Evolutionary conservation across 2,329 filamentous ascomycete genomes (phyloP).

Genomic region (Aspergillus eucalypticola): DNA sequence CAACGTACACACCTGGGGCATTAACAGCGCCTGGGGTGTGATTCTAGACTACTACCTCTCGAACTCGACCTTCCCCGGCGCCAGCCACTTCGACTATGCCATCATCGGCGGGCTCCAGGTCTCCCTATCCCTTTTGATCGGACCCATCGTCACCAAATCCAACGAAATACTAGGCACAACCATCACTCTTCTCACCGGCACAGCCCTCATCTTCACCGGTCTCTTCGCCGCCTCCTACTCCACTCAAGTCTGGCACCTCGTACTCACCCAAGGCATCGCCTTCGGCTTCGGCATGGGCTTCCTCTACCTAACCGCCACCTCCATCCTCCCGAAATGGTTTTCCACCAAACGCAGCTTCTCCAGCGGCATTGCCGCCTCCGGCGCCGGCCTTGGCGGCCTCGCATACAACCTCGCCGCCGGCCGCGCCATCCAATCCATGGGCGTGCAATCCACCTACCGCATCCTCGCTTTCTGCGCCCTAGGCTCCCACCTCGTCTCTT

Average conservation of each 20-base stretch:
- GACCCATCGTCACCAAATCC: conserved; percentile 17
- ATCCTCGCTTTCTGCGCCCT: conserved; percentile 31
- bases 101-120: conserved; percentile 35
- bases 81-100: conserved; percentile 30
- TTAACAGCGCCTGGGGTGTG: conserved; percentile 41
- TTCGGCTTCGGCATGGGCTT: conserved; percentile 30
- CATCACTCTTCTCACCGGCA: neutral
- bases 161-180: neutral
- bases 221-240: conserved; percentile 29
- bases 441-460: conserved; percentile 30
- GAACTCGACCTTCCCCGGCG: conserved; percentile 28
- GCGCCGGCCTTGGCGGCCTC: conserved; percentile 25
- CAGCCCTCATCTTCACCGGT: neutral
- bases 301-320: conserved; percentile 23
- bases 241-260: conserved; percentile 23
- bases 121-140: conserved; percentile 26
- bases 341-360: conserved; percentile 31
- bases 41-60: conserved; percentile 47
- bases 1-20: conserved; percentile 38
- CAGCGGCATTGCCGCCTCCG: conserved; percentile 30
- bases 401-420: conserved; percentile 28
- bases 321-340: conserved; percentile 33
- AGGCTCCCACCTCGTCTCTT: conserved; percentile 22
- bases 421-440: conserved; percentile 31
- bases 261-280: conserved; percentile 26